Conservation (phyloP, 345 rosid genomes). For the Melaleuca alternifolia region DNA sequence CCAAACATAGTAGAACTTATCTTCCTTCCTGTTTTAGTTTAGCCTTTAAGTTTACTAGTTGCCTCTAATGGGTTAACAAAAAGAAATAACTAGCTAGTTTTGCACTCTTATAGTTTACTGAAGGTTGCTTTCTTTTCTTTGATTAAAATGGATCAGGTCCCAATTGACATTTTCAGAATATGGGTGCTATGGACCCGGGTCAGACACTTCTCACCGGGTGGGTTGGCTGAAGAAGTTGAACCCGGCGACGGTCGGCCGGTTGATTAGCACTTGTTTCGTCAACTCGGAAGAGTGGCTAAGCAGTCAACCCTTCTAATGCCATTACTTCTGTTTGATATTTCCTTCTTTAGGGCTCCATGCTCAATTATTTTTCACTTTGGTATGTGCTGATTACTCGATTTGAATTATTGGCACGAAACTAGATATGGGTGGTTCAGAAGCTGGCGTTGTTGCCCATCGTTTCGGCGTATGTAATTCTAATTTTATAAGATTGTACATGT, state of each 20-base stretch:
- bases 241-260: background rate
- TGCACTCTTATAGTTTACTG: background rate
- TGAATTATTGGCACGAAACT: background rate
- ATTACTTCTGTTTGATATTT: background rate
- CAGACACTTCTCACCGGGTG: constrained; percentile 26
- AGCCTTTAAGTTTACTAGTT: no score
- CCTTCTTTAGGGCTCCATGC: background rate
- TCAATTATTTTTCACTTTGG: background rate
- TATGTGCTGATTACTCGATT: background rate
- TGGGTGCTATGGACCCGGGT: constrained; percentile 33
- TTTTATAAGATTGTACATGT: background rate
- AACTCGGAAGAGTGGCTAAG: constrained; percentile 42
- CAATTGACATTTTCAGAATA: constrained; percentile 25
- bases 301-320: background rate
- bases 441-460: no score
- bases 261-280: constrained; percentile 28
- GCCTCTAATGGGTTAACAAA: no score
- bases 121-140: background rate
- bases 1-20: no score
- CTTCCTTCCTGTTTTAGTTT: no score
- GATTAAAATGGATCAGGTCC: constrained; percentile 14
- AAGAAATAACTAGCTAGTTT: background rate
- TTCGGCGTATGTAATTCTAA: background rate
- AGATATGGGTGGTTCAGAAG: background rate
- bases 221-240: constrained; percentile 31